Conservation (phyloP, 1,139 yeast species). For the Kodamaea arcana region DNA sequence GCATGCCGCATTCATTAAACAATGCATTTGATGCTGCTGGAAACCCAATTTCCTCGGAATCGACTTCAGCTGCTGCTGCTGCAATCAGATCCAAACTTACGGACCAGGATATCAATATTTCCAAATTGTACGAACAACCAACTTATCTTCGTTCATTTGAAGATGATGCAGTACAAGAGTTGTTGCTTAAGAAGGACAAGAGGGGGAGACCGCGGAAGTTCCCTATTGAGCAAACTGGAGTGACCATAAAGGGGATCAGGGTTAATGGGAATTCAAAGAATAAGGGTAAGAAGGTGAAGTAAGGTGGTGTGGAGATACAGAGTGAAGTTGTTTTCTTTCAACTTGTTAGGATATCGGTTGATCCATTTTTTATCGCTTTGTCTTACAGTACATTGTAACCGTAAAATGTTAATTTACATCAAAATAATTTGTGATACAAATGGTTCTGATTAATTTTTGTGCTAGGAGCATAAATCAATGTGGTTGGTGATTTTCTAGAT, state of each 20-base stretch:
- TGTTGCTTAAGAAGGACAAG: slow-evolving; percentile 39
- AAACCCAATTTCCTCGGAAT: neutral
- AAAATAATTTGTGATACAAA: too few species aligned
- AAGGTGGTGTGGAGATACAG: too few species aligned
- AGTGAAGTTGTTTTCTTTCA: too few species aligned
- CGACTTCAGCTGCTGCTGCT: neutral
- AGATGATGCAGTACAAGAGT: slow-evolving; percentile 36
- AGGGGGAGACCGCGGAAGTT: slow-evolving; percentile 53
- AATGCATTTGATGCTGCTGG: slow-evolving; percentile 4
- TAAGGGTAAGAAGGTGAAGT: slow-evolving; percentile 12
- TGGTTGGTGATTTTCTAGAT: too few species aligned
- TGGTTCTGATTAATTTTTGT: too few species aligned
- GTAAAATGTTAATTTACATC: too few species aligned
- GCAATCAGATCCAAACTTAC: neutral
- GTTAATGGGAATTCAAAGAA: slow-evolving; percentile 36
- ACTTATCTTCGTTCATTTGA: slow-evolving; percentile 28
- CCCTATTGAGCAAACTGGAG: slow-evolving; percentile 47
- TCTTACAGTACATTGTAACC: too few species aligned
- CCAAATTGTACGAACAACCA: slow-evolving; percentile 27
- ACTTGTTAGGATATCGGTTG: too few species aligned
- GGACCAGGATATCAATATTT: slow-evolving; percentile 9
- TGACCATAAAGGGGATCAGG: slow-evolving; percentile 44
- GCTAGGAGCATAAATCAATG: too few species aligned
- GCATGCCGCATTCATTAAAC: slow-evolving; percentile 3
- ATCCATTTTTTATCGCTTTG: too few species aligned